These are phyloP conservation scores for Saxophila tyrrhenica DNA, from an alignment of 495 filamentous ascomycete genomes.

Conservation along the genomic window DNA sequence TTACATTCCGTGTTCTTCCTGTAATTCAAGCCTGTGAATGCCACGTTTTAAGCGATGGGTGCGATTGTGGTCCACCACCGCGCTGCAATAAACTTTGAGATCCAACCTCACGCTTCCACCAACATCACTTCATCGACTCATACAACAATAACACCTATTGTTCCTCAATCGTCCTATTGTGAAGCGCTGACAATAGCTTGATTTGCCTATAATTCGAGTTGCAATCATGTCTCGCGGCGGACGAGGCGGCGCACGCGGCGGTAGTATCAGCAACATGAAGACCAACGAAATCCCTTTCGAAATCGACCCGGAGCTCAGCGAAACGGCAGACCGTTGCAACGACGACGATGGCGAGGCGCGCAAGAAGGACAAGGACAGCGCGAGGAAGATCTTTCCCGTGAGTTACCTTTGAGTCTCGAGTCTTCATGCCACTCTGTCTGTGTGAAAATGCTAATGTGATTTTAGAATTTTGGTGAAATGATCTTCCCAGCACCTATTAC, in stretches of 20 bases:
- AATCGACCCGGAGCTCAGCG: conserved; percentile 2
- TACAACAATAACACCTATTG: neutral
- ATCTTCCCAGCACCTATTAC: conserved; percentile 1
- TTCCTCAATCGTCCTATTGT: too few relatives aligned
- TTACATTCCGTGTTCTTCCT: neutral
- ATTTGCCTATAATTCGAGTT: too few relatives aligned
- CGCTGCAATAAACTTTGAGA: too few relatives aligned
- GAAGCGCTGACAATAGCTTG: too few relatives aligned
- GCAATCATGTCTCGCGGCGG: conserved; percentile 1
- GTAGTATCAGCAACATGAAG: neutral
- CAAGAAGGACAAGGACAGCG: neutral
- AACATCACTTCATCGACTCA: neutral
- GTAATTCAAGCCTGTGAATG: neutral
- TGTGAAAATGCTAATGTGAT: too few relatives aligned
- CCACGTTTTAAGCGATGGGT: too few relatives aligned
- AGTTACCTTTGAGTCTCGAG: neutral
- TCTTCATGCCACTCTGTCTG: too few relatives aligned
- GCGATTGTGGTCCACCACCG: too few relatives aligned
- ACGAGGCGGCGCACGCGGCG: neutral
- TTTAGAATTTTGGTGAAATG: neutral
- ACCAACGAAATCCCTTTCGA: neutral
- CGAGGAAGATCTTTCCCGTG: conserved; percentile 1
- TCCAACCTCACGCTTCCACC: neutral
- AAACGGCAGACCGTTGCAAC: neutral
- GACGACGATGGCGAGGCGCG: neutral